These are phyloP conservation scores for Crepidotus variabilis DNA, from an alignment of 768 basidiomycete genomes.

Conservation along the genomic window DNA sequence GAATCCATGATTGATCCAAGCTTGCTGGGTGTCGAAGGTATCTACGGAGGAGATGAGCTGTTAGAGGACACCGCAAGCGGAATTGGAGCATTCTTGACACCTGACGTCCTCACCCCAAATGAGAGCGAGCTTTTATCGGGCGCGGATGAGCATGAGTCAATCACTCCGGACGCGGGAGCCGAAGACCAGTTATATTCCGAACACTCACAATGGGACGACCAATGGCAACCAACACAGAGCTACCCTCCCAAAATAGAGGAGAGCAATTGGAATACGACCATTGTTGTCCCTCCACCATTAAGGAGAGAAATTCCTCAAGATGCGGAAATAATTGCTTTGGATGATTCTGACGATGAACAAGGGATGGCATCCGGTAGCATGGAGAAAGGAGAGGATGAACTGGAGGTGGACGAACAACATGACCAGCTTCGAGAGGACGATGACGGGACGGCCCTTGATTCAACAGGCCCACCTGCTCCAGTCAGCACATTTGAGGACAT, in stretches of 20 bases:
- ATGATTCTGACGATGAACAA: slow-evolving; percentile 19
- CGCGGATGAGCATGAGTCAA: slow-evolving; percentile 5
- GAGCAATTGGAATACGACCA: neutral
- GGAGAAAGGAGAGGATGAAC: neutral
- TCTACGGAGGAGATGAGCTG: neutral
- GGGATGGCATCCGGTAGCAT: neutral
- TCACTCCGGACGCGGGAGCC: neutral
- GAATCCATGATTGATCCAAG: slow-evolving; percentile 12
- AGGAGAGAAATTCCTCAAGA: slow-evolving; percentile 13
- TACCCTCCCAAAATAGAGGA: neutral
- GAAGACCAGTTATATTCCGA: neutral
- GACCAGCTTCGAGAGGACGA: neutral
- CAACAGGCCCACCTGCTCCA: too few relatives aligned
- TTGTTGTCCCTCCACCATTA: neutral
- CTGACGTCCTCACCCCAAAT: slow-evolving; percentile 19
- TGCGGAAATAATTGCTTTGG: slow-evolving; percentile 18
- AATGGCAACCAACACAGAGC: neutral
- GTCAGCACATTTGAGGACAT: too few relatives aligned
- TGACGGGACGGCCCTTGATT: neutral
- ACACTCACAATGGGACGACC: neutral
- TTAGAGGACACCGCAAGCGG: slow-evolving; percentile 14
- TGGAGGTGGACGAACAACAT: neutral
- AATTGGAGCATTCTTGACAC: slow-evolving; percentile 24
- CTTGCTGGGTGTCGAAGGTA: slow-evolving; percentile 7
- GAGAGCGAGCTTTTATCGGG: slow-evolving; percentile 13